These are phyloP conservation scores for Saccharum officinarum DNA, from an alignment of 176 grass and related monocot species.

Conservation along the genomic window DNA sequence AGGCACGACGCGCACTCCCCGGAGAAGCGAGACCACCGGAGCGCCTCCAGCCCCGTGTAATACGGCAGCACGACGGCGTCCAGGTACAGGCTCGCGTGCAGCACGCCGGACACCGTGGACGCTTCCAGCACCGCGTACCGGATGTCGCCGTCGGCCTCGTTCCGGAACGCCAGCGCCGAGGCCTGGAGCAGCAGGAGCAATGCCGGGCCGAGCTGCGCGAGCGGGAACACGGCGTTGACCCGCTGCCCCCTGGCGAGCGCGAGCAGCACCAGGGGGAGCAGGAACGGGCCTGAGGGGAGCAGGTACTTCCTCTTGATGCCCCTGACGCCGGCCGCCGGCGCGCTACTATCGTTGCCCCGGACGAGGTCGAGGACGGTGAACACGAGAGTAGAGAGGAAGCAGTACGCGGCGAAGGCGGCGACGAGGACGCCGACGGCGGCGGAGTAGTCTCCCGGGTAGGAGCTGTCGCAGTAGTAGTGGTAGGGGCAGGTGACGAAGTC, in stretches of 20 bases:
- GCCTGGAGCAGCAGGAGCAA: constrained; percentile 83
- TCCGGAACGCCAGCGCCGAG: constrained; percentile 89
- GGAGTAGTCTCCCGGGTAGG: constrained; percentile 73
- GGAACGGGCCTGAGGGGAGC: constrained; percentile 77
- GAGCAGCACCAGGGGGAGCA: constrained; percentile 76
- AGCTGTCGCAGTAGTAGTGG: constrained; percentile 99
- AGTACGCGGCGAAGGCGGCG: constrained; percentile 65
- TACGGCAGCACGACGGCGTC: constrained; percentile 86
- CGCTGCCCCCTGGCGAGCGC: constrained; percentile 81
- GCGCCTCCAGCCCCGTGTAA: constrained; percentile 93
- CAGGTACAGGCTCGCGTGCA: constrained; percentile 85
- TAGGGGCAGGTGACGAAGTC: constrained; percentile 90
- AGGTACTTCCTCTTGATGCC: constrained; percentile 76
- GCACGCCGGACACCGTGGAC: constrained; percentile 88
- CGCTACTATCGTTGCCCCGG: background rate
- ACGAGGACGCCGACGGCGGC: constrained; percentile 53
- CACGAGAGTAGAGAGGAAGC: constrained; percentile 61
- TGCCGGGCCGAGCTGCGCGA: constrained; percentile 81
- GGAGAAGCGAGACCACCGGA: constrained; percentile 70
- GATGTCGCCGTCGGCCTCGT: constrained; percentile 75
- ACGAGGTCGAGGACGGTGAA: constrained; percentile 72
- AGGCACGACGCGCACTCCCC: constrained; percentile 89
- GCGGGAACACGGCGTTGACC: constrained; percentile 71
- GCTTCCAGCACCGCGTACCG: constrained; percentile 93
- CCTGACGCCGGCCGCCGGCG: background rate